Evolutionary conservation across 2,329 filamentous ascomycete genomes (phyloP).

Genomic region (Aspergillus neoniger): DNA sequence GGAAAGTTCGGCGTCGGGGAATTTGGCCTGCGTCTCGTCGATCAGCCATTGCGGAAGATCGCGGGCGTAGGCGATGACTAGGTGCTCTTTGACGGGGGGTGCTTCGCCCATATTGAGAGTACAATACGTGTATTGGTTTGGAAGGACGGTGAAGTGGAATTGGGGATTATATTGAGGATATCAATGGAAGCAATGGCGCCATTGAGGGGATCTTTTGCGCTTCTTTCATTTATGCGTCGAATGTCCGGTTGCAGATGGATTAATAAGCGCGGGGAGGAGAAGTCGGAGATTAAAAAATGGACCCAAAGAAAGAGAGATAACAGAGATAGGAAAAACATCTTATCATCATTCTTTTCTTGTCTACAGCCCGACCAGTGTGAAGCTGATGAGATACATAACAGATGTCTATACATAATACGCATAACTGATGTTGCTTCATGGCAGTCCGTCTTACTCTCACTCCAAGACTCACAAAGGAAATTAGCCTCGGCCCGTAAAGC

Average conservation of each 20-base stretch:
- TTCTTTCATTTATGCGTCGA: neutral
- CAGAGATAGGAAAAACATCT: neutral
- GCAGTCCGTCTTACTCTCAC: too few relatives aligned
- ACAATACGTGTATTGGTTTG: neutral
- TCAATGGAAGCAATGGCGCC: neutral
- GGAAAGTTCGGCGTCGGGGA: slow-evolving; percentile 26
- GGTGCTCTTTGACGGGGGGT: slow-evolving; percentile 17
- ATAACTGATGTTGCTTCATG: too few relatives aligned
- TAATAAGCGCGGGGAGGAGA: slow-evolving; percentile 4
- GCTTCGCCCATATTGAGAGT: slow-evolving; percentile 28
- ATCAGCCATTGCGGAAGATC: slow-evolving; percentile 20
- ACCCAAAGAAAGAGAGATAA: neutral
- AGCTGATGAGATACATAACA: too few relatives aligned
- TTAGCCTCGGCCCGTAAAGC: too few relatives aligned
- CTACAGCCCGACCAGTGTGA: too few relatives aligned
- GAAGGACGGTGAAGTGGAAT: neutral
- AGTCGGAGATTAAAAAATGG: neutral
- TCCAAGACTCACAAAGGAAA: too few relatives aligned
- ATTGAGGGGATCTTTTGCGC: neutral
- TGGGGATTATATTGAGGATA: neutral
- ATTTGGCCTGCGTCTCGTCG: slow-evolving; percentile 23
- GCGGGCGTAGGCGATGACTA: slow-evolving; percentile 27
- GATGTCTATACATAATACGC: too few relatives aligned
- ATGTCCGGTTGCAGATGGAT: neutral
- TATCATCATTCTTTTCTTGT: neutral